These are phyloP conservation scores for Triangularia verruculosa DNA, from an alignment of 2,329 filamentous ascomycete genomes.

Conservation along the genomic window DNA sequence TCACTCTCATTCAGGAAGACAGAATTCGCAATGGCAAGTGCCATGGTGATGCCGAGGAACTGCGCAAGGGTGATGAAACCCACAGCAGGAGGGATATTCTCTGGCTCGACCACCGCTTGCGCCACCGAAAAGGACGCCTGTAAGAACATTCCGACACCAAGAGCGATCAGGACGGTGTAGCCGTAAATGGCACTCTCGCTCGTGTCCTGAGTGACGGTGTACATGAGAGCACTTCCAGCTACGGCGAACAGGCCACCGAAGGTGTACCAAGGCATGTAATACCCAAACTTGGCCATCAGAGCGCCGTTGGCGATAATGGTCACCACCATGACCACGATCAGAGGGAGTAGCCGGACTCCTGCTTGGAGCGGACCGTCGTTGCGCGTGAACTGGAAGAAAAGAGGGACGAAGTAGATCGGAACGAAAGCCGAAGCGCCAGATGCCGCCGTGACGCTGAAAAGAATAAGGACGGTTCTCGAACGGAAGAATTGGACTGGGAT, in stretches of 20 bases:
- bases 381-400: constrained; percentile 49
- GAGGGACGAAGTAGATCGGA: constrained; percentile 47
- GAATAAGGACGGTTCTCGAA: constrained; percentile 39
- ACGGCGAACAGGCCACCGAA: constrained; percentile 9
- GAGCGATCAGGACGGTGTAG: neutral
- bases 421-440: constrained; percentile 33
- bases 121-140: neutral
- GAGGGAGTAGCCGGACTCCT: constrained; percentile 39
- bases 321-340: constrained; percentile 30
- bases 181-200: neutral
- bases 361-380: constrained; percentile 39
- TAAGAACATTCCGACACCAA: neutral
- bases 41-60: neutral
- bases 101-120: neutral
- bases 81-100: neutral
- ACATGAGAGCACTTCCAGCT: neutral
- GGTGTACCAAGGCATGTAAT: constrained; percentile 19
- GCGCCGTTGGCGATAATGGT: constrained; percentile 12
- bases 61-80: neutral
- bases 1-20: neutral
- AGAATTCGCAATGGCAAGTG: neutral
- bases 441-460: constrained; percentile 31
- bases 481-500: constrained; percentile 49
- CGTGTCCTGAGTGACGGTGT: neutral
- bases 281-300: constrained; percentile 21